Conservation (phyloP, 148 eudicot species). For the Rheum nobile region DNA sequence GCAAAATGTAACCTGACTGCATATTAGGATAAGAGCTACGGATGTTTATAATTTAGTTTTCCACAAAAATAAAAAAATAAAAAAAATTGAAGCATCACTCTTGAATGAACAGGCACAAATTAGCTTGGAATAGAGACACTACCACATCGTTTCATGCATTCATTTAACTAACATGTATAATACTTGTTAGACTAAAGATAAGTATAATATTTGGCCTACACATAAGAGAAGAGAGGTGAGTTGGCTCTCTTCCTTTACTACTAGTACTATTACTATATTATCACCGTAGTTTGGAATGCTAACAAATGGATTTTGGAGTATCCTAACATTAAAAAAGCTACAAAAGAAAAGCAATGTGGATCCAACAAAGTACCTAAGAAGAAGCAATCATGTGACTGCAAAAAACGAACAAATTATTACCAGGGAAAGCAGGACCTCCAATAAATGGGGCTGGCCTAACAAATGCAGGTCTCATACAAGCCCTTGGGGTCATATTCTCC, state of each 20-base stretch:
- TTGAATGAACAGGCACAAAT: background rate
- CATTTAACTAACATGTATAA: background rate
- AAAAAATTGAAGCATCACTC: background rate
- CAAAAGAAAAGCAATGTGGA: background rate
- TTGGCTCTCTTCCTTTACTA: background rate
- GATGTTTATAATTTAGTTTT: background rate
- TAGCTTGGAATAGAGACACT: background rate
- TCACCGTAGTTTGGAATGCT: too few species aligned
- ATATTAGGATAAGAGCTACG: background rate
- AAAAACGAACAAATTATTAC: constrained; percentile 26
- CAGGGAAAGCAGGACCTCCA: constrained; percentile 56
- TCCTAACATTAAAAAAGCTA: background rate
- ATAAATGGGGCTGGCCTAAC: constrained; percentile 48
- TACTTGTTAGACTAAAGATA: background rate
- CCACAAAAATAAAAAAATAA: too few species aligned
- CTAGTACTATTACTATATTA: background rate
- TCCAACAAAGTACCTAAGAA: background rate
- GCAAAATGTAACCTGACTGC: background rate
- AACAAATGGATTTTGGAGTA: background rate
- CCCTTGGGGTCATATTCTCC: constrained; percentile 45
- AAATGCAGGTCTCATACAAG: constrained; percentile 46
- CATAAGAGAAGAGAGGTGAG: background rate
- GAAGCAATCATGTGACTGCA: background rate
- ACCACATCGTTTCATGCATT: background rate
- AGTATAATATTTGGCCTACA: background rate